Evolutionary conservation across 495 filamentous ascomycete genomes (phyloP).

Genomic region (Penicillium bovifimosum): DNA sequence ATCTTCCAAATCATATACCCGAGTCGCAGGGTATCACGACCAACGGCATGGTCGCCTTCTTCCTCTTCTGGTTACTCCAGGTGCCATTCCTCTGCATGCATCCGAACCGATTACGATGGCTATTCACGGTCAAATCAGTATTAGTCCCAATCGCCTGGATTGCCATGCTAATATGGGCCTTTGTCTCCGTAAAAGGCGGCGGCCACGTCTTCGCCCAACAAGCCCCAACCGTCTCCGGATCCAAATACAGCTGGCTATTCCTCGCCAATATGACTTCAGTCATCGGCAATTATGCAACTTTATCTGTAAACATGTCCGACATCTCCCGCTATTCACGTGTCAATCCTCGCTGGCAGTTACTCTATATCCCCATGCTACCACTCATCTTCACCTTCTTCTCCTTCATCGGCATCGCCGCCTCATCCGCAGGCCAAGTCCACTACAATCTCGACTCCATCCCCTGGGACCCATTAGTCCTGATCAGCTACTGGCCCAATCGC

Average conservation of each 20-base stretch:
- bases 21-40: conserved; percentile 57
- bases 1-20: conserved; percentile 51
- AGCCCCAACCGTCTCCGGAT: conserved; percentile 29
- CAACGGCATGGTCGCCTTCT: conserved; percentile 57
- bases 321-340: conserved; percentile 46
- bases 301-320: conserved; percentile 41
- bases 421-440: conserved; percentile 39
- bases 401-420: conserved; percentile 45
- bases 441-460: conserved; percentile 35
- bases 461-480: conserved; percentile 42
- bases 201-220: conserved; percentile 29
- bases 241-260: conserved; percentile 40
- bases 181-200: conserved; percentile 32
- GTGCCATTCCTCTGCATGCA: conserved; percentile 45
- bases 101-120: conserved; percentile 40
- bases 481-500: conserved; percentile 44
- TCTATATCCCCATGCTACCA: conserved; percentile 45
- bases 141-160: conserved; percentile 45
- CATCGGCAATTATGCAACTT: conserved; percentile 40
- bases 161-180: conserved; percentile 46
- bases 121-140: conserved; percentile 41
- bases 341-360: conserved; percentile 38
- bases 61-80: conserved; percentile 50
- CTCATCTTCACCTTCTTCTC: conserved; percentile 46
- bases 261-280: conserved; percentile 42